Evolutionary conservation across 2,329 filamentous ascomycete genomes (phyloP).

Genomic region (Emmonsia crescens): DNA sequence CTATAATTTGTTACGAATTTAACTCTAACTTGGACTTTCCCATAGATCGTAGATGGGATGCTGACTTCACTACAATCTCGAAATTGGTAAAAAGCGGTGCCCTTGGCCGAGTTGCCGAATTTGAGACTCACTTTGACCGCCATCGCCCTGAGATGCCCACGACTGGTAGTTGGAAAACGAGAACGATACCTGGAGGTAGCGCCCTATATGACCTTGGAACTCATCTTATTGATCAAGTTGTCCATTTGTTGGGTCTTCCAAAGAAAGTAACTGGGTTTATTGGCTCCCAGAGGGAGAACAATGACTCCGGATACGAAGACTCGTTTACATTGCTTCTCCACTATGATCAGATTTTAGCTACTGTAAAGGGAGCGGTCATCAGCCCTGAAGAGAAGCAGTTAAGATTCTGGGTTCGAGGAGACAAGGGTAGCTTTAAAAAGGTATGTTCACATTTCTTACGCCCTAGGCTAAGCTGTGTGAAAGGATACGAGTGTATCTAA

Average conservation of each 20-base stretch:
- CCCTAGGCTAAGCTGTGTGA: neutral
- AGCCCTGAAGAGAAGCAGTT: constrained; percentile 59
- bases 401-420: constrained; percentile 66
- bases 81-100: constrained; percentile 49
- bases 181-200: constrained; percentile 54
- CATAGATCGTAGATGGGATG: constrained; percentile 59
- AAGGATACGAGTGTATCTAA: neutral
- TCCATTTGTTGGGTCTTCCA: constrained; percentile 59
- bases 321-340: constrained; percentile 52
- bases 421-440: constrained; percentile 66
- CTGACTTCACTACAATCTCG: constrained; percentile 61
- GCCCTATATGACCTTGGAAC: constrained; percentile 64
- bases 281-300: constrained; percentile 52
- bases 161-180: constrained; percentile 52
- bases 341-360: constrained; percentile 54
- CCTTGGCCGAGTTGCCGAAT: constrained; percentile 64
- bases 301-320: constrained; percentile 41
- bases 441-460: constrained; percentile 24
- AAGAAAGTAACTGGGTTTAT: constrained; percentile 56
- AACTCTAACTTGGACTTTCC: constrained; percentile 6
- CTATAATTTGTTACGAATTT: neutral
- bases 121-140: constrained; percentile 71
- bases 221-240: constrained; percentile 66
- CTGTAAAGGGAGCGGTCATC: constrained; percentile 57
- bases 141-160: constrained; percentile 50